Evolutionary conservation across 2,329 filamentous ascomycete species (phyloP).

Genomic region (Cordyceps pruinosa): DNA sequence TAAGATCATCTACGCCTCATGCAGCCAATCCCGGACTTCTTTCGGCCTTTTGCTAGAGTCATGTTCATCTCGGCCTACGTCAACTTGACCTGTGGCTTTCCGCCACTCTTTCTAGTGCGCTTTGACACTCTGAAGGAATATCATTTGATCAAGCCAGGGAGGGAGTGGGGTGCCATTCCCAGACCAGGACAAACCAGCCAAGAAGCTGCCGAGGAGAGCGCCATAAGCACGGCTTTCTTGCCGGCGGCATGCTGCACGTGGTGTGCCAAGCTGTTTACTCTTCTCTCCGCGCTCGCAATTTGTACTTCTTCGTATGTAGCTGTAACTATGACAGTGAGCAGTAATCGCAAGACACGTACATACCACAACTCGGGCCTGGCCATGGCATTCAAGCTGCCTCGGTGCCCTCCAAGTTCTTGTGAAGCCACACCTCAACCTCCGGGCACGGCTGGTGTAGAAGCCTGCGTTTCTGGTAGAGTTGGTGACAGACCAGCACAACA

Average conservation of each 20-base stretch:
- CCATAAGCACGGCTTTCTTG: neutral
- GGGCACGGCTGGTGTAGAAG: neutral
- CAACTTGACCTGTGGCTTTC: neutral
- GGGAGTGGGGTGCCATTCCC: conserved; percentile 16
- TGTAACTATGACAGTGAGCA: neutral
- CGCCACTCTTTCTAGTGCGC: neutral
- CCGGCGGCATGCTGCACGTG: too few species aligned
- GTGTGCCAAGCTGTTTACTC: too few species aligned
- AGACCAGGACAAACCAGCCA: neutral
- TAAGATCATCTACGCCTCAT: conserved; percentile 40
- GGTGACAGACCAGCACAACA: neutral
- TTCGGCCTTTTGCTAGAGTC: conserved; percentile 35
- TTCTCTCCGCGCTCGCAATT: too few species aligned
- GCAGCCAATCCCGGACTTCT: conserved; percentile 48
- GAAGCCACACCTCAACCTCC: neutral
- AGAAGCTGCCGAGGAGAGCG: neutral
- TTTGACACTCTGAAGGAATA: conserved; percentile 11
- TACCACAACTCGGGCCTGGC: neutral
- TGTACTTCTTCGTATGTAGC: neutral
- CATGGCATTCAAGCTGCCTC: conserved; percentile 3
- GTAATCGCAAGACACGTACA: neutral
- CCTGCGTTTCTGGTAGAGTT: neutral
- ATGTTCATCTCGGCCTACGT: conserved; percentile 34
- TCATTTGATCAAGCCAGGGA: neutral
- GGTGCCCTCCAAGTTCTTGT: neutral